phyloP scores from a whole-genome alignment of 2,329 filamentous ascomycete species.

The Dactylellina sp. region DNA sequence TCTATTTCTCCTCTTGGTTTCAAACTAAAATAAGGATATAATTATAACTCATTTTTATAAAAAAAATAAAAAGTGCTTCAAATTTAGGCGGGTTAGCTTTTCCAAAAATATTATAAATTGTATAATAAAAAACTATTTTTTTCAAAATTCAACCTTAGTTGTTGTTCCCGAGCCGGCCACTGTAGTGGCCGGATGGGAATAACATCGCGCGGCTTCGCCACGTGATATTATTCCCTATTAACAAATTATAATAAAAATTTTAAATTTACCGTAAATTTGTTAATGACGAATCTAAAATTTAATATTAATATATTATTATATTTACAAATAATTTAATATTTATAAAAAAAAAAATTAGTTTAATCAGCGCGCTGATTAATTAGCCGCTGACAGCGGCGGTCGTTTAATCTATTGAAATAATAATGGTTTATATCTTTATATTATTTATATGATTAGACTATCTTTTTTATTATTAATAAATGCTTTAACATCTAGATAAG shows the following conservation, averaged over 20 bases:
- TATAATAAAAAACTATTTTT: background rate
- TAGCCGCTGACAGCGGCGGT: too few relatives aligned
- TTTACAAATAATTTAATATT: conserved; percentile 20
- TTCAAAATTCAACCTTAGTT: conserved; percentile 35
- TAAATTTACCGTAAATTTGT: conserved; percentile 25
- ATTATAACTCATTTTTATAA: too few relatives aligned
- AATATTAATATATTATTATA: conserved; percentile 21
- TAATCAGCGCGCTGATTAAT: too few relatives aligned
- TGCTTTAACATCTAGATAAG: conserved; percentile 12
- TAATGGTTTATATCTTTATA: conserved; percentile 10
- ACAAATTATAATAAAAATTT: conserved; percentile 24
- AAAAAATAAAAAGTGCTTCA: too few relatives aligned
- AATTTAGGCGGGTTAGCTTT: too few relatives aligned
- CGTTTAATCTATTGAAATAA: conserved; percentile 11
- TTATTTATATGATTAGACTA: conserved; percentile 7
- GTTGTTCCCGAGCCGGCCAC: too few relatives aligned
- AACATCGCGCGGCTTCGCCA: background rate
- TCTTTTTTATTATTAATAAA: conserved; percentile 15
- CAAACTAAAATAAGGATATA: too few relatives aligned
- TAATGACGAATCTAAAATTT: conserved; percentile 21
- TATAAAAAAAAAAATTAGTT: background rate
- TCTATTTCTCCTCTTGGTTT: too few relatives aligned
- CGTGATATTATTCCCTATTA: conserved; percentile 13
- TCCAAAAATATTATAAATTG: conserved; percentile 19
- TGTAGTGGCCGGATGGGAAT: too few relatives aligned